Conservation (phyloP, 257 asterid genomes). For the Salvia miltiorrhiza region DNA sequence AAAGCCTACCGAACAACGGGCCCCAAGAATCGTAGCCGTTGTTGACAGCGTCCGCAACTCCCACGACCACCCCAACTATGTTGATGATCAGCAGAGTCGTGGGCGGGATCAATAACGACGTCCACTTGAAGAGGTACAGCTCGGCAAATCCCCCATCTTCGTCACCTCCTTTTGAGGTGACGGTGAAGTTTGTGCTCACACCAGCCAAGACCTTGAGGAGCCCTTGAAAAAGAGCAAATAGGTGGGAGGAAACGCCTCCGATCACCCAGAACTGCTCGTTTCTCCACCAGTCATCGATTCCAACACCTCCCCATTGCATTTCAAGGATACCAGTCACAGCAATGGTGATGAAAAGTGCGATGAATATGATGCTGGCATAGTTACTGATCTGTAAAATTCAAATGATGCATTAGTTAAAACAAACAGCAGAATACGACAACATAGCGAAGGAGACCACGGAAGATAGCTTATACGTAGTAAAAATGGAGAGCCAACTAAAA, state of each 20-base stretch:
- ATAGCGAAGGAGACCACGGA: neutral
- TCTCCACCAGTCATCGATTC: constrained; percentile 96
- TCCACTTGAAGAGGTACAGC: constrained; percentile 85
- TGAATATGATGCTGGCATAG: constrained; percentile 73
- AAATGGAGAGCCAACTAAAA: neutral
- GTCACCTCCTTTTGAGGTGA: constrained; percentile 85
- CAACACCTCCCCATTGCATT: constrained; percentile 97
- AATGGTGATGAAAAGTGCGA: constrained; percentile 74
- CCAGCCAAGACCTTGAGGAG: constrained; percentile 84
- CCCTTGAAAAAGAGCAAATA: constrained; percentile 87
- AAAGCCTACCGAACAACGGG: constrained; percentile 67
- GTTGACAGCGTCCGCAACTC: constrained; percentile 71
- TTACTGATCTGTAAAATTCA: constrained; percentile 66
- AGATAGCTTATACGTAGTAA: no score
- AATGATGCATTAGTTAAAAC: constrained; percentile 9
- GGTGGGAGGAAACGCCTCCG: constrained; percentile 81
- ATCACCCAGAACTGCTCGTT: constrained; percentile 98
- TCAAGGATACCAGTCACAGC: constrained; percentile 84
- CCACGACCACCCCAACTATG: constrained; percentile 72
- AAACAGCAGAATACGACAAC: neutral
- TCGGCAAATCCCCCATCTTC: constrained; percentile 64
- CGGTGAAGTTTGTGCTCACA: constrained; percentile 75
- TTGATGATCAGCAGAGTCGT: constrained; percentile 66
- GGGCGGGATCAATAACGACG: constrained; percentile 70
- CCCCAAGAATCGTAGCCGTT: constrained; percentile 97